Evolutionary conservation across 768 basidiomycete species (phyloP).

Genomic region (Suillus plorans): DNA sequence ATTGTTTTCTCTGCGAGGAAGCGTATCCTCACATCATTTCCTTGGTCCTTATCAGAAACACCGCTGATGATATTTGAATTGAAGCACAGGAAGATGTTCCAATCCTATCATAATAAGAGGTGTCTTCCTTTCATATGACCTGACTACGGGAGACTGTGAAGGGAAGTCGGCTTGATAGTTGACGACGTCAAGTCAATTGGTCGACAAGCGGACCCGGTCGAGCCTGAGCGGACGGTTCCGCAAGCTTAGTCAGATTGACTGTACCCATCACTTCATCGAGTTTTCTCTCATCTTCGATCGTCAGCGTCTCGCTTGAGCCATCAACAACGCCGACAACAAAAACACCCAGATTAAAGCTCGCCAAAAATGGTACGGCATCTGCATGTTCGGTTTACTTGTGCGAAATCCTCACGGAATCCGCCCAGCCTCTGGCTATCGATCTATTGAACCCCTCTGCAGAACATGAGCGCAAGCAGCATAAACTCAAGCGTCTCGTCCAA

Average conservation of each 20-base stretch:
- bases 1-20: slow-evolving; percentile 1
- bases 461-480: slow-evolving; percentile 88
- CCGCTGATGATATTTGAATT: neutral
- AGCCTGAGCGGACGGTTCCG: neutral
- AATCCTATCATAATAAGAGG: neutral
- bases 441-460: slow-evolving; percentile 94
- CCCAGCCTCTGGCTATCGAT: slow-evolving; percentile 92
- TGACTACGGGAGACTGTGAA: neutral
- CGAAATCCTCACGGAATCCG: neutral
- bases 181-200: neutral
- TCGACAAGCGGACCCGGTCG: neutral
- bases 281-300: neutral
- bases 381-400: neutral
- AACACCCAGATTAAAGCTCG: neutral
- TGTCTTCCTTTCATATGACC: neutral
- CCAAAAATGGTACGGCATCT: neutral
- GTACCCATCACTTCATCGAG: neutral
- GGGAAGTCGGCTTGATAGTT: neutral
- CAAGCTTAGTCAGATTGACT: neutral
- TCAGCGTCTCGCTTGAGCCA: neutral
- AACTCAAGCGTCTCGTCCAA: slow-evolving; percentile 99
- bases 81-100: neutral
- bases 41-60: neutral
- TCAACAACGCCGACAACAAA: neutral
- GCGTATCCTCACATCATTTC: neutral